A percentile compares a stretch with the other conserved stretches of the same genome.
These are phyloP conservation scores for Pleurotus sapidus DNA, from an alignment of 768 basidiomycete species.

Conservation along the genomic window DNA sequence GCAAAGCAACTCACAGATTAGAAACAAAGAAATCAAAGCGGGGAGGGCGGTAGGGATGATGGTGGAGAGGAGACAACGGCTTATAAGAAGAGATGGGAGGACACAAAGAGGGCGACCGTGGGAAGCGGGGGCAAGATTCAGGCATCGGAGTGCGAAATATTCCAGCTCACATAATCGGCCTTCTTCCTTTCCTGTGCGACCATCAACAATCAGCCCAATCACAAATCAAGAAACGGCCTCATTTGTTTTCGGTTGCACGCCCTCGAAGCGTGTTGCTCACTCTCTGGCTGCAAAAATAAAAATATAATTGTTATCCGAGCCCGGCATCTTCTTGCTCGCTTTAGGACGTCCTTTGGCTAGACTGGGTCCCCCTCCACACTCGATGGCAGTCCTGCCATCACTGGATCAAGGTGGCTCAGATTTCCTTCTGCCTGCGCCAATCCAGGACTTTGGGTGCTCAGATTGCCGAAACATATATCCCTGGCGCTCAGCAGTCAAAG, in stretches of 20 bases:
- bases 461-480: too few relatives aligned
- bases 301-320: neutral
- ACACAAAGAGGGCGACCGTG: constrained; percentile 8
- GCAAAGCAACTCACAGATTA: neutral
- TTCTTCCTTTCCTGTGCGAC: constrained; percentile 5
- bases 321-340: neutral
- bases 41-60: neutral
- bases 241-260: neutral
- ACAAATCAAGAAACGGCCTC: neutral
- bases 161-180: neutral
- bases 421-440: too few relatives aligned
- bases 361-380: neutral
- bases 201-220: constrained; percentile 2
- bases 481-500: too few relatives aligned
- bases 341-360: neutral
- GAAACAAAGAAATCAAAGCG: neutral
- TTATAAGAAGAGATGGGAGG: constrained; percentile 5
- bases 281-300: neutral
- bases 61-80: neutral
- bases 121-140: constrained; percentile 1
- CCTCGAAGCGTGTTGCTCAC: neutral
- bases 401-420: too few relatives aligned
- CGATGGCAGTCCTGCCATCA: too few relatives aligned
- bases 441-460: too few relatives aligned
- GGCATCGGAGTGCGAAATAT: neutral